Conservation (phyloP, 805 yeast species). For the Pichia deserticola region DNA sequence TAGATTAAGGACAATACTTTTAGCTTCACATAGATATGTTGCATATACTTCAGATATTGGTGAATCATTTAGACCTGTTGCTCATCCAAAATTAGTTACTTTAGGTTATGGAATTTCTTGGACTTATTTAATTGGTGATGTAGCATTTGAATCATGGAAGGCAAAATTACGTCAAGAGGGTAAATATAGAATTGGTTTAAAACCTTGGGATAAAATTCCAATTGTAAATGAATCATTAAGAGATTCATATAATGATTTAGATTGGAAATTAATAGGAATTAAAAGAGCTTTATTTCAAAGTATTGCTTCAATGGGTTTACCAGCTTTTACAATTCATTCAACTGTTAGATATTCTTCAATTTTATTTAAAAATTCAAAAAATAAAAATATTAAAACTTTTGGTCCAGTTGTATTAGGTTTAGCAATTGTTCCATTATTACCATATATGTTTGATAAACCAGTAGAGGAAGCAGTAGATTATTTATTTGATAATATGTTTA, state of each 20-base stretch:
- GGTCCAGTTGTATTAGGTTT: slow-evolving; percentile 80
- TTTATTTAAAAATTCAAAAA: slow-evolving; percentile 46
- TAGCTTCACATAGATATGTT: slow-evolving; percentile 72
- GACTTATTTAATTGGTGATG: slow-evolving; percentile 71
- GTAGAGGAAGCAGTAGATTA: slow-evolving; percentile 63
- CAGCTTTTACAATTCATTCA: slow-evolving; percentile 79
- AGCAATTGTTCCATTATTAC: slow-evolving; percentile 68
- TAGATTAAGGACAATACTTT: slow-evolving; percentile 59
- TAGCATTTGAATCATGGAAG: slow-evolving; percentile 65
- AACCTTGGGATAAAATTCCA: slow-evolving; percentile 59
- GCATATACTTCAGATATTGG: slow-evolving; percentile 87
- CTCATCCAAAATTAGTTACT: slow-evolving; percentile 57
- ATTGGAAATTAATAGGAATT: slow-evolving; percentile 58
- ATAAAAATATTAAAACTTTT: slow-evolving; percentile 44
- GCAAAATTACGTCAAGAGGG: slow-evolving; percentile 62
- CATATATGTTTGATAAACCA: slow-evolving; percentile 76
- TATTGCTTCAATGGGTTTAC: slow-evolving; percentile 79
- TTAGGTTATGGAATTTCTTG: slow-evolving; percentile 69
- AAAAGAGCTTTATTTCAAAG: slow-evolving; percentile 77
- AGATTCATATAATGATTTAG: slow-evolving; percentile 36
- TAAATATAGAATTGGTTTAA: slow-evolving; percentile 47
- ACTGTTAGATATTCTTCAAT: slow-evolving; percentile 63
- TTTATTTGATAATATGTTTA: slow-evolving; percentile 36
- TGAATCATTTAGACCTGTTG: slow-evolving; percentile 78
- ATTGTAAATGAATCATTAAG: slow-evolving; percentile 34